These are phyloP conservation scores for Mucor piriformis DNA, from an alignment of 371 early-diverging fungal species.

Conservation along the genomic window DNA sequence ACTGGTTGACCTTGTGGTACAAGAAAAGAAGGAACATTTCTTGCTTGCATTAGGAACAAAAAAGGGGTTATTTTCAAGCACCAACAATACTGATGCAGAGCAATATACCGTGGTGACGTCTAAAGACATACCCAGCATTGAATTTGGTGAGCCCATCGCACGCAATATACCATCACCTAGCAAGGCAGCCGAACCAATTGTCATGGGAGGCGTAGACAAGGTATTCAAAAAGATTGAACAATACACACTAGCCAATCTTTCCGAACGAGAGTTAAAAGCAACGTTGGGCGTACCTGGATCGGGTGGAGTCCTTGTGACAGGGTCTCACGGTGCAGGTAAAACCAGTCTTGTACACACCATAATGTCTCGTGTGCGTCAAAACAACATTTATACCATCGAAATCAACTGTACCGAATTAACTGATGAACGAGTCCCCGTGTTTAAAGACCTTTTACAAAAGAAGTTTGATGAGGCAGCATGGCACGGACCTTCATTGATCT, in stretches of 20 bases:
- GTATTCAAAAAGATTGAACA: slow-evolving; percentile 47
- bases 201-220: slow-evolving; percentile 56
- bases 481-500: slow-evolving; percentile 83
- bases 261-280: slow-evolving; percentile 49
- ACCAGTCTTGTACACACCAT: slow-evolving; percentile 67
- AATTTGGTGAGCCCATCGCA: slow-evolving; percentile 53
- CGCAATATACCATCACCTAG: not conserved
- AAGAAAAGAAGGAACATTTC: slow-evolving; percentile 13
- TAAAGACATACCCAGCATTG: slow-evolving; percentile 34
- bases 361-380: slow-evolving; percentile 38
- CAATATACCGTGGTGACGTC: slow-evolving; percentile 35
- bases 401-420: slow-evolving; percentile 70
- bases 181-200: slow-evolving; percentile 7
- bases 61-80: slow-evolving; percentile 34
- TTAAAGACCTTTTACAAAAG: slow-evolving; percentile 67
- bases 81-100: slow-evolving; percentile 27
- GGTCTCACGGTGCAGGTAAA: slow-evolving; percentile 89
- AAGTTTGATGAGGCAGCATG: slow-evolving; percentile 74
- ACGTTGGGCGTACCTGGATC: slow-evolving; percentile 58
- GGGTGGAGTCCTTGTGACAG: slow-evolving; percentile 81
- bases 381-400: slow-evolving; percentile 60
- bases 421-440: slow-evolving; percentile 62
- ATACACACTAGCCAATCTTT: slow-evolving; percentile 58
- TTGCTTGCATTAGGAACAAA: slow-evolving; percentile 41
- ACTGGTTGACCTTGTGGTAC: slow-evolving; percentile 9